Evolutionary conservation across 768 basidiomycete species (phyloP).

Genomic region (Pluteus cervinus): DNA sequence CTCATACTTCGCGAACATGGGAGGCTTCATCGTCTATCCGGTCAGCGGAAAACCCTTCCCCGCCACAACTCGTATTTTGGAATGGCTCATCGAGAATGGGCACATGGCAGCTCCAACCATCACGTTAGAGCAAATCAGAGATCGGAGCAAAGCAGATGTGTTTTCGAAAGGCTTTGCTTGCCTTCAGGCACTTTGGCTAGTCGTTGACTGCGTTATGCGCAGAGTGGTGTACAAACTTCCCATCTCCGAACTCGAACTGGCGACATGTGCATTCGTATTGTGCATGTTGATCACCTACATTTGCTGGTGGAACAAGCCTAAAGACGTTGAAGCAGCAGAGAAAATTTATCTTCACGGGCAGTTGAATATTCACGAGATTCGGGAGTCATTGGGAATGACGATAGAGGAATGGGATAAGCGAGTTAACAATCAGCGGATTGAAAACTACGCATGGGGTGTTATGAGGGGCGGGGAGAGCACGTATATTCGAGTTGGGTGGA

Average conservation of each 20-base stretch:
- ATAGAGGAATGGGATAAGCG: background rate
- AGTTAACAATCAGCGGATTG: no score
- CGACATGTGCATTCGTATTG: background rate
- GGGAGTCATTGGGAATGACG: background rate
- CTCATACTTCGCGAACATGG: no score
- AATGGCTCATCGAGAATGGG: no score
- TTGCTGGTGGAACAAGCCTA: slow-evolving; percentile 2
- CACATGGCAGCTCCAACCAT: no score
- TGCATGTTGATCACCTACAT: background rate
- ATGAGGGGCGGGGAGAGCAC: background rate
- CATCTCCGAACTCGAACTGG: background rate
- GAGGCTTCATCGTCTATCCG: no score
- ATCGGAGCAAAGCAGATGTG: slow-evolving; percentile 1
- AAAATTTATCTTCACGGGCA: background rate
- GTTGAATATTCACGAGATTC: background rate
- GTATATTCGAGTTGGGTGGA: background rate
- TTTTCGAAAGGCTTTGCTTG: background rate
- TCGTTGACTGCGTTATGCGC: background rate
- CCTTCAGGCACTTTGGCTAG: background rate
- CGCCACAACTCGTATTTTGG: no score
- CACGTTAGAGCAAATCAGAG: no score
- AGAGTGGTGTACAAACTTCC: background rate
- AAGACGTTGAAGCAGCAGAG: background rate
- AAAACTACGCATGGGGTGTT: no score
- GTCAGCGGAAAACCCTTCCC: no score